Evolutionary conservation across 2,329 filamentous ascomycete species (phyloP).

Genomic region (Cladosporium sp.): DNA sequence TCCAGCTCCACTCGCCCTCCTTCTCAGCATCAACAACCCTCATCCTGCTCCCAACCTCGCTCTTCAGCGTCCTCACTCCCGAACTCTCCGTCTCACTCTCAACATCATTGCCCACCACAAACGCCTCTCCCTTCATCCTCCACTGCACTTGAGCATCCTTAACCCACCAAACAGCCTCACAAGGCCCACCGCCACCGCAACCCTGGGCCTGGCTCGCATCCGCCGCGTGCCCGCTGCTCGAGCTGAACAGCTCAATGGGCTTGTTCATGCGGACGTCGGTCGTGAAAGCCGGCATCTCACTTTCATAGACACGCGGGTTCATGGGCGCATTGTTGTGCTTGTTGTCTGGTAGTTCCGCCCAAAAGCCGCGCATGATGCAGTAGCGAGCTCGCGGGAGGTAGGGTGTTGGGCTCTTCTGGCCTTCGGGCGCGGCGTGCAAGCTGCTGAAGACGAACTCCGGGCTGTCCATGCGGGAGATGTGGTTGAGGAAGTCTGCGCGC

Average conservation of each 20-base stretch:
- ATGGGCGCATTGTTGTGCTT: slow-evolving; percentile 69
- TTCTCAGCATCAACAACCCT: slow-evolving; percentile 51
- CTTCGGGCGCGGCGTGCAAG: slow-evolving; percentile 45
- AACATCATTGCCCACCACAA: slow-evolving; percentile 71
- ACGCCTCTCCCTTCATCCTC: slow-evolving; percentile 77
- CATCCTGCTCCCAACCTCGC: slow-evolving; percentile 65
- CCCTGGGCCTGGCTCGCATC: slow-evolving; percentile 48
- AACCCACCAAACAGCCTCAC: slow-evolving; percentile 87
- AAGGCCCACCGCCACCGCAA: slow-evolving; percentile 65
- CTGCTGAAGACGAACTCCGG: slow-evolving; percentile 57
- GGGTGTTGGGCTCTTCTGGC: slow-evolving; percentile 41
- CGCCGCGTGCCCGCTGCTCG: slow-evolving; percentile 50
- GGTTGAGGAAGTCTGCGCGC: slow-evolving; percentile 52
- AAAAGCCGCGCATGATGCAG: slow-evolving; percentile 85
- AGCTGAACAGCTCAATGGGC: slow-evolving; percentile 67
- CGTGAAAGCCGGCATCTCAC: slow-evolving; percentile 79
- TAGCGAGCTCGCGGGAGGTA: slow-evolving; percentile 65
- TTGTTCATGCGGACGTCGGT: slow-evolving; percentile 90
- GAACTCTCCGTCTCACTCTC: slow-evolving; percentile 57
- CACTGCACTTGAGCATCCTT: slow-evolving; percentile 74
- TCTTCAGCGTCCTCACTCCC: slow-evolving; percentile 61
- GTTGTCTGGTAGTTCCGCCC: slow-evolving; percentile 71
- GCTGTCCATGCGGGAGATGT: slow-evolving; percentile 51
- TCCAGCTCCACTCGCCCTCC: slow-evolving; percentile 70
- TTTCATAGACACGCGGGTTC: slow-evolving; percentile 72